phyloP scores from a whole-genome alignment of 108 stramenopile species.

The Nannochloropsis salina region DNA sequence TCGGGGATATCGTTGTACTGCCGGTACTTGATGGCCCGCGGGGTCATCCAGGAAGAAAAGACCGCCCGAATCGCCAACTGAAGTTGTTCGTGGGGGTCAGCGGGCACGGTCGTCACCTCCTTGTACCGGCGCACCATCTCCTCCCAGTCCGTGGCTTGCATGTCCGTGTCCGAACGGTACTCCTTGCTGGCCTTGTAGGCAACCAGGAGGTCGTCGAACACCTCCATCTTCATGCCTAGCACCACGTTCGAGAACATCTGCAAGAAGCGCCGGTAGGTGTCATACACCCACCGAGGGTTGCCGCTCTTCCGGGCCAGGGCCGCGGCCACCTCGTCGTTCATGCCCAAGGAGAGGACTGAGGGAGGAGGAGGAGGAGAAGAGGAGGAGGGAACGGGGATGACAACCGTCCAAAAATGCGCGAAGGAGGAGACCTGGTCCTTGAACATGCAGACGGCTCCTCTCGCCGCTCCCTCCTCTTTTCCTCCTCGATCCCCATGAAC shows the following conservation, averaged over 20 bases:
- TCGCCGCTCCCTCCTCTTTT: constrained; percentile 51
- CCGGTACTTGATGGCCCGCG: constrained; percentile 73
- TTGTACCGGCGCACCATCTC: neutral
- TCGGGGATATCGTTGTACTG: constrained; percentile 68
- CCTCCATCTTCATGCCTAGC: constrained; percentile 62
- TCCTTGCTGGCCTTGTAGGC: neutral
- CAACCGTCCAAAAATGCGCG: no score
- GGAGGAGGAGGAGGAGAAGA: neutral
- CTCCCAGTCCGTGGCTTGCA: neutral
- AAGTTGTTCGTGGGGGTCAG: constrained; percentile 56
- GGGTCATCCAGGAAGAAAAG: constrained; percentile 72
- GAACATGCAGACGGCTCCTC: constrained; percentile 56
- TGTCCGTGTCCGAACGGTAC: neutral
- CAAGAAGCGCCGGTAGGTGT: constrained; percentile 56
- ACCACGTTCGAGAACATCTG: constrained; percentile 75
- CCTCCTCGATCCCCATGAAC: constrained; percentile 45
- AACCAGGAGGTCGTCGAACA: constrained; percentile 61
- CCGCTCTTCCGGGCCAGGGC: constrained; percentile 55
- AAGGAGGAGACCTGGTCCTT: neutral
- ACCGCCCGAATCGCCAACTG: constrained; percentile 64
- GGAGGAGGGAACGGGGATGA: neutral
- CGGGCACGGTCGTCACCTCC: neutral
- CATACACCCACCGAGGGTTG: constrained; percentile 66
- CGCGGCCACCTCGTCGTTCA: constrained; percentile 64
- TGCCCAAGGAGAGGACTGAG: constrained; percentile 63